Conservation (phyloP, 2,329 filamentous ascomycete species). For the Stemphylium lycopersici region DNA sequence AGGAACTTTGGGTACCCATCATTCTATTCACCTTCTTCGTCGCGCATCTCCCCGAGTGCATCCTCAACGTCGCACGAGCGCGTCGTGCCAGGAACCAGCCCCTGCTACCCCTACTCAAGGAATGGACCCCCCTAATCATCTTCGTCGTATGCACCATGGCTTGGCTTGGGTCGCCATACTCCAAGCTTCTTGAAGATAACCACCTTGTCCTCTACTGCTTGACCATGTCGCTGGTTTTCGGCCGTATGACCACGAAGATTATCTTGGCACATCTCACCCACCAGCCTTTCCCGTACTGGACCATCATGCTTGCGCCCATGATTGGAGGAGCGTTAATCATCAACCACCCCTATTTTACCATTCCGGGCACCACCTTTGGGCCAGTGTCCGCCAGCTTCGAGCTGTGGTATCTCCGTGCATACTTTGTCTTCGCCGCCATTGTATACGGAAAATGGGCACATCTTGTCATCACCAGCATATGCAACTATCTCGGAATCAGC, state of each 20-base stretch:
- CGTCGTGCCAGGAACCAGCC: constrained; percentile 74
- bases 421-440: constrained; percentile 81
- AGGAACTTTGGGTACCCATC: constrained; percentile 82
- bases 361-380: constrained; percentile 56
- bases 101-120: constrained; percentile 81
- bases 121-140: constrained; percentile 90
- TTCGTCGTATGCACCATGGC: constrained; percentile 76
- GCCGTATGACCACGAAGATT: constrained; percentile 98
- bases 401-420: constrained; percentile 80
- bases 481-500: constrained; percentile 89
- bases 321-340: constrained; percentile 82
- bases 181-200: constrained; percentile 79
- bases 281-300: constrained; percentile 97
- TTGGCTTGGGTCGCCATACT: constrained; percentile 92
- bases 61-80: constrained; percentile 82
- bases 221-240: constrained; percentile 96
- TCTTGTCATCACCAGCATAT: constrained; percentile 89
- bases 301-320: constrained; percentile 84
- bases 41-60: constrained; percentile 83
- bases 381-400: constrained; percentile 70
- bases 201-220: constrained; percentile 90
- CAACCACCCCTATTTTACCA: constrained; percentile 74
- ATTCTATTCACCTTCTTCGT: constrained; percentile 55
- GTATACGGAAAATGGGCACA: constrained; percentile 94
- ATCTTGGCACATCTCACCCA: constrained; percentile 93